These are phyloP conservation scores for Binderoboletus segoi DNA, from an alignment of 1,284 basidiomycete species.

Conservation along the genomic window DNA sequence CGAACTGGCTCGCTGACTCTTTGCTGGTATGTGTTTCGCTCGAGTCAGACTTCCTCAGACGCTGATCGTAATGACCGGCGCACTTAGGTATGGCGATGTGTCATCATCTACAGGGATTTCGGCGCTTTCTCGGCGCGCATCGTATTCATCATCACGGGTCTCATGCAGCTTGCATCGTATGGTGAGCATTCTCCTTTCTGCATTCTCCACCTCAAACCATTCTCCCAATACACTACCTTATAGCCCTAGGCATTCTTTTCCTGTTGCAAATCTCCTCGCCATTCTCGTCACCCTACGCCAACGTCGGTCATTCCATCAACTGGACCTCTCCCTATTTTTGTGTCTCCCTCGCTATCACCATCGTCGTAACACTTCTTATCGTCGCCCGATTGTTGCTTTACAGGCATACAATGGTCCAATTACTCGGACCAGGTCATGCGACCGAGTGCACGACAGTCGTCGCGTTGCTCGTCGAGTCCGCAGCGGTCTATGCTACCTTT, in stretches of 20 bases:
- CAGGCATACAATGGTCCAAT: slow-evolving; percentile 12
- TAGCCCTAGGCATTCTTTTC: slow-evolving; percentile 27
- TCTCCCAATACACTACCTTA: no score
- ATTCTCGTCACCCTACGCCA: slow-evolving; percentile 28
- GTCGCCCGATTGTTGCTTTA: slow-evolving; percentile 25
- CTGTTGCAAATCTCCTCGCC: slow-evolving; percentile 31
- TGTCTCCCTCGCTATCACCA: slow-evolving; percentile 28
- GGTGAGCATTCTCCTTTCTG: no score
- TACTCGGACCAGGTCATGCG: slow-evolving; percentile 26
- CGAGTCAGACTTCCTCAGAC: not conserved
- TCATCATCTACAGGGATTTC: slow-evolving; percentile 31
- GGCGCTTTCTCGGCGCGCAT: slow-evolving; percentile 8
- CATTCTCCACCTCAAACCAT: no score
- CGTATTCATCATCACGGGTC: slow-evolving; percentile 19
- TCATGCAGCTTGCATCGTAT: slow-evolving; percentile 32
- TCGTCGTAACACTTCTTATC: slow-evolving; percentile 25
- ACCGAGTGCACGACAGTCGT: slow-evolving; percentile 29
- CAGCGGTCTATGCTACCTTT: slow-evolving; percentile 28
- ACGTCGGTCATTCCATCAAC: slow-evolving; percentile 17
- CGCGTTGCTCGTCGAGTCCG: slow-evolving; percentile 32
- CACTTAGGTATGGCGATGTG: slow-evolving; percentile 37
- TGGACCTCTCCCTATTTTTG: slow-evolving; percentile 33
- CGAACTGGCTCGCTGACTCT: slow-evolving; percentile 35
- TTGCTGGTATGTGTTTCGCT: slow-evolving; percentile 27
- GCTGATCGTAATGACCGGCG: not conserved